Conservation (phyloP, 495 filamentous ascomycete genomes). For the Aspergillus mulundensis region DNA sequence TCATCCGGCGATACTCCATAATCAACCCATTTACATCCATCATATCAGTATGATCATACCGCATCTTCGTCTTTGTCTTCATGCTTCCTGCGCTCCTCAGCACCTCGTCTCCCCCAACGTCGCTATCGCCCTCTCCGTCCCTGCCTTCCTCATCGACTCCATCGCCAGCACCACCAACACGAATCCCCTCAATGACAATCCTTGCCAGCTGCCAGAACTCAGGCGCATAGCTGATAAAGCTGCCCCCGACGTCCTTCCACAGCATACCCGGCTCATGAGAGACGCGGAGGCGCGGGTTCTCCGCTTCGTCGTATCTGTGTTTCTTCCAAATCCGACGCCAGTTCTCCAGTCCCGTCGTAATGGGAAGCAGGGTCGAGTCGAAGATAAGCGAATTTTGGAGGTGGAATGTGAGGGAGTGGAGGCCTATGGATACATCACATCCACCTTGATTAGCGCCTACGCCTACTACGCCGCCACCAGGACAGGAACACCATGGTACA, state of each 20-base stretch:
- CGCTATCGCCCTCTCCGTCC: too few species aligned
- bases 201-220: constrained; percentile 22
- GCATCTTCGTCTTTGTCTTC: background rate
- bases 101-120: too few species aligned
- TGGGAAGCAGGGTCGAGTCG: too few species aligned
- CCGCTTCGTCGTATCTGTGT: background rate
- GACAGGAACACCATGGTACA: constrained; percentile 24
- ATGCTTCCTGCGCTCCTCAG: too few species aligned
- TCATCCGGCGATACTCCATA: constrained; percentile 27
- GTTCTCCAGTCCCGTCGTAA: constrained; percentile 21
- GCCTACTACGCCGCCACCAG: constrained; percentile 14
- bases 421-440: constrained; percentile 13
- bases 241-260: constrained; percentile 21
- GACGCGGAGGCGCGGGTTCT: constrained; percentile 10
- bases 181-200: too few species aligned
- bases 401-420: too few species aligned
- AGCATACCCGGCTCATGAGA: constrained; percentile 10
- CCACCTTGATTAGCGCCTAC: constrained; percentile 8
- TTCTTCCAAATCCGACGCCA: constrained; percentile 21
- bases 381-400: too few species aligned
- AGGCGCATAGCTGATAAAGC: constrained; percentile 19
- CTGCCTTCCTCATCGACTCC: too few species aligned
- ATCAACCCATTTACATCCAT: constrained; percentile 29
- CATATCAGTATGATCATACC: constrained; percentile 31
- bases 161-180: too few species aligned